phyloP scores from a whole-genome alignment of 2,329 filamentous ascomycete genomes.

The Sporothrix brunneoviolacea region DNA sequence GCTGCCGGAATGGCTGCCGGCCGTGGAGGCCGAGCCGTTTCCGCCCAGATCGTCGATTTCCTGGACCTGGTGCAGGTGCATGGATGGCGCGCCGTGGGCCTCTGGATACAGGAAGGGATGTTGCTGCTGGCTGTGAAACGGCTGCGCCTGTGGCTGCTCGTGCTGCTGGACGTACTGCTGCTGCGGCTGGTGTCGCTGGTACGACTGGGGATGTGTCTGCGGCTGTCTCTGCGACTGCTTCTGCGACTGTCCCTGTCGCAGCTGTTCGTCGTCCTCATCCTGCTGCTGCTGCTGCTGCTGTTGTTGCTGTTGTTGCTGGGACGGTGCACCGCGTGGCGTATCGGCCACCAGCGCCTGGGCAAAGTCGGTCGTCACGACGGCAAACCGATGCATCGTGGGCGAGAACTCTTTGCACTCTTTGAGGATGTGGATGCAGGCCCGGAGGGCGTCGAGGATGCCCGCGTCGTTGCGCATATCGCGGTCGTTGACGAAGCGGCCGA shows the following conservation, averaged over 20 bases:
- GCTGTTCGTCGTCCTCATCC: not conserved
- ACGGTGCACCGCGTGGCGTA: too few relatives aligned
- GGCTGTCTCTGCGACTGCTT: not conserved
- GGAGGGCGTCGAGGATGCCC: constrained; percentile 10
- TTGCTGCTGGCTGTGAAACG: too few relatives aligned
- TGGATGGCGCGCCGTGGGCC: not conserved
- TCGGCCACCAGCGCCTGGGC: constrained; percentile 12
- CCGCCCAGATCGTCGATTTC: not conserved
- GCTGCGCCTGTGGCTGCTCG: too few relatives aligned
- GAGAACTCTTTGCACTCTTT: constrained; percentile 16
- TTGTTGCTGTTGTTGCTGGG: not conserved
- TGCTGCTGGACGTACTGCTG: not conserved
- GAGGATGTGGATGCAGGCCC: constrained; percentile 13
- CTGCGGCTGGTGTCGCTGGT: not conserved
- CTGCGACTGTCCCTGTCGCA: not conserved
- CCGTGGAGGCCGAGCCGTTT: constrained; percentile 1
- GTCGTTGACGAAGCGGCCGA: constrained; percentile 15
- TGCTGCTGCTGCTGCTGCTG: not conserved
- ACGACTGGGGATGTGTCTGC: not conserved
- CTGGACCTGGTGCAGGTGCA: not conserved
- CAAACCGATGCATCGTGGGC: constrained; percentile 18
- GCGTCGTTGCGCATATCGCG: constrained; percentile 9
- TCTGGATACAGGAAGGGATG: not conserved
- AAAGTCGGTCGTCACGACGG: constrained; percentile 16
- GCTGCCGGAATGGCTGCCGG: constrained; percentile 13